Evolutionary conservation across 2,329 filamentous ascomycete species (phyloP), one percentile per base, ranked within the genome.

Genomic region (Didymella glomerata): DNA sequence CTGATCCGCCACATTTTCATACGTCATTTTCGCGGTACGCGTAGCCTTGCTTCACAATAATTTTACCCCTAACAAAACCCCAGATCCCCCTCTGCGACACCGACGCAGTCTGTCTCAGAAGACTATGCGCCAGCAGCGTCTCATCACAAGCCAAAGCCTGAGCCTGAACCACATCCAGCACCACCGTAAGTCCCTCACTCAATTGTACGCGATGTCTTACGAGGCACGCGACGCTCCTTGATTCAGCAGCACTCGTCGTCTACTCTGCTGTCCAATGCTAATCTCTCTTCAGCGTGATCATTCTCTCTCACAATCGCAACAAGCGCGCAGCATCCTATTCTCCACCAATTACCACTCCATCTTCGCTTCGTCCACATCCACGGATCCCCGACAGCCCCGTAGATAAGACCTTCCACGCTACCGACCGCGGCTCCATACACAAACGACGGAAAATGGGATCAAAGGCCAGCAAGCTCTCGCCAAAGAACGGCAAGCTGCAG

Each of bases 381-480:
- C 46, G 9, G 8, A 30, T 14, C 38, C 30, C 38, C 41, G 38
- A 16, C 40, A 27, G 30, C 20, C 48, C 48, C 36, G n/a, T 27
- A 52, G 18, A 42, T 40, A 24, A 20, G 18, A 59, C 18, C 48
- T 20, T 25, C 47, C 10, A 24, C 27, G 10, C 20, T 11, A 48
- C 22, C 42, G 32, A 20, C 28, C 10, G n/a, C 36, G 13, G 16
- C 20, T 18, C 36, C n/a, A 40, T 36, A n/a, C 40, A 22, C 40
- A 48, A 51, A 36, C 13, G n/a, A 13, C 47, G n/a, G 6, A 57
- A 32, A 32, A 75, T 75, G 73, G 73, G 73, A 22, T 74, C 73
- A 34, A 73, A 73, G 54, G 54, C 65, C 32, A 68, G 62, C 57
- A 72, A 73, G 50, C 49, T 70, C 45, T 38, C 61, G 9, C 60